Conservation (phyloP, 768 basidiomycete species). For the Calvatia gigantea region DNA sequence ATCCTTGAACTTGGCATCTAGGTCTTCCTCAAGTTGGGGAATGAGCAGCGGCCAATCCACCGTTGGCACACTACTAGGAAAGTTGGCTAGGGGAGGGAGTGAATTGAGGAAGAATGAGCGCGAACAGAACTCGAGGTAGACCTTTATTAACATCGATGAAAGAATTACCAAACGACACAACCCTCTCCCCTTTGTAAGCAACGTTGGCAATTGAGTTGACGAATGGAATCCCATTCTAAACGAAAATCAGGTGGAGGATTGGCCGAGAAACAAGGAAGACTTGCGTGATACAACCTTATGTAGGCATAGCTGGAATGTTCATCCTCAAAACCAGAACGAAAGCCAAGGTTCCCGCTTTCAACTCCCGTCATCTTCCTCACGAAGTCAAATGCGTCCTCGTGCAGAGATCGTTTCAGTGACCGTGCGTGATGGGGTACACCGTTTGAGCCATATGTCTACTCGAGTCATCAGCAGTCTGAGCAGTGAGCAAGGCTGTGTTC, state of each 20-base stretch:
- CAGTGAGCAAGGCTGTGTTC: background rate
- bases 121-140: slow-evolving; percentile 23
- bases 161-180: slow-evolving; percentile 29
- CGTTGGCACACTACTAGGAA: slow-evolving; percentile 29
- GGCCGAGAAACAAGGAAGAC: background rate
- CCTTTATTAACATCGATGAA: slow-evolving; percentile 23
- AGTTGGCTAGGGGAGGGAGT: slow-evolving; percentile 14
- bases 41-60: slow-evolving; percentile 29
- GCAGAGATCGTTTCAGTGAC: background rate
- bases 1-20: slow-evolving; percentile 32
- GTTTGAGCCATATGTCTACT: background rate
- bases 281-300: slow-evolving; percentile 4
- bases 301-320: slow-evolving; percentile 7
- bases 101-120: background rate
- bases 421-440: background rate
- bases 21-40: slow-evolving; percentile 22
- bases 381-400: background rate
- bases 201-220: slow-evolving; percentile 33
- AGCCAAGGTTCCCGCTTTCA: background rate
- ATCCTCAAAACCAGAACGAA: background rate
- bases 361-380: background rate
- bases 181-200: slow-evolving; percentile 26
- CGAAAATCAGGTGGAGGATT: background rate
- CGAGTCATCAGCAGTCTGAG: background rate
- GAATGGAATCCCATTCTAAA: slow-evolving; percentile 28